phyloP scores from a whole-genome alignment of 2,329 filamentous ascomycete species.

The Hypoxylon rubiginosum region DNA sequence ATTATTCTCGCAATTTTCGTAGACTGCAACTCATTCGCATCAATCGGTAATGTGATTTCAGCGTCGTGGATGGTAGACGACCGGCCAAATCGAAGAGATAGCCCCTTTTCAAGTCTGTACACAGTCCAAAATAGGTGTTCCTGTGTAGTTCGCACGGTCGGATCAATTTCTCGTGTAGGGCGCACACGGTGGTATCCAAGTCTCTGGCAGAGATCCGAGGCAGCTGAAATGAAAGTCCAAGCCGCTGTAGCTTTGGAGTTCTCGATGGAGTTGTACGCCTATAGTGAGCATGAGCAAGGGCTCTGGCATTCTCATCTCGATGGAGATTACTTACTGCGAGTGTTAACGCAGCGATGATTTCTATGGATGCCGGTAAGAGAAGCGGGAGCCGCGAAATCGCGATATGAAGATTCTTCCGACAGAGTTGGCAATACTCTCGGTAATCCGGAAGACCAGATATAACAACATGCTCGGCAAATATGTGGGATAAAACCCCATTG shows the following conservation, averaged over 20 bases:
- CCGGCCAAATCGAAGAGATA: constrained; percentile 54
- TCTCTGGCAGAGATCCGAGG: constrained; percentile 52
- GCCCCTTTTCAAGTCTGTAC: constrained; percentile 53
- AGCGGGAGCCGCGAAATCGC: constrained; percentile 50
- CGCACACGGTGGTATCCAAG: constrained; percentile 51
- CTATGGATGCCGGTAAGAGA: constrained; percentile 50
- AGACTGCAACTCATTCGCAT: constrained; percentile 36
- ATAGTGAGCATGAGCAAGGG: background rate
- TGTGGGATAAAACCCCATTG: constrained; percentile 54
- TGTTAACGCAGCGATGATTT: constrained; percentile 53
- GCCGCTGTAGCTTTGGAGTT: constrained; percentile 50
- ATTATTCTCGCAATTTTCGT: constrained; percentile 48
- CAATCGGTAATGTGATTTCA: constrained; percentile 48
- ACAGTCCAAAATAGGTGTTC: constrained; percentile 54
- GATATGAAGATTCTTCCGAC: constrained; percentile 47
- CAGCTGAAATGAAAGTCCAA: constrained; percentile 56
- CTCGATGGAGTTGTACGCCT: constrained; percentile 54
- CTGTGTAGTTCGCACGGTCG: constrained; percentile 20
- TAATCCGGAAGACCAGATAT: constrained; percentile 44
- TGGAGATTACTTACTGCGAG: constrained; percentile 48
- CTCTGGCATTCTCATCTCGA: background rate
- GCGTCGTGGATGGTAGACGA: constrained; percentile 52
- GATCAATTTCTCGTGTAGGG: constrained; percentile 11
- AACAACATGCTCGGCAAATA: constrained; percentile 53
- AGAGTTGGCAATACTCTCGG: constrained; percentile 45